A percentile compares a stretch with the other conserved stretches of the same genome.
Conservation (phyloP, 345 rosid genomes). For the Moringa oleifera region DNA sequence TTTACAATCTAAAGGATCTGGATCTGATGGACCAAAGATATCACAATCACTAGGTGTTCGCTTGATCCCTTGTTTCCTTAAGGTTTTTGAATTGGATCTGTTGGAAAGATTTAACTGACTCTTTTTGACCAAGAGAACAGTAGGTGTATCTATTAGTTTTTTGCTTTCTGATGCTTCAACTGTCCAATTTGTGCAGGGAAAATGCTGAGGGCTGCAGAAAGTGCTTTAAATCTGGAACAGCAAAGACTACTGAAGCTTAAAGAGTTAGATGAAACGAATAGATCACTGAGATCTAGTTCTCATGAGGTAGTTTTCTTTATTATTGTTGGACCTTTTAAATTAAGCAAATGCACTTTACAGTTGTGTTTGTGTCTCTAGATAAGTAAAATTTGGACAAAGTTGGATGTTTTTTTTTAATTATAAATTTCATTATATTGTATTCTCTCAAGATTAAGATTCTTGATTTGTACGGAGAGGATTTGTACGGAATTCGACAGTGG, state of each 20-base stretch:
- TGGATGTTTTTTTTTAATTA: no score
- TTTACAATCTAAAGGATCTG: constrained; percentile 25
- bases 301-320: constrained; percentile 42
- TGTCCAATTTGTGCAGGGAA: constrained; percentile 29
- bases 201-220: constrained; percentile 58
- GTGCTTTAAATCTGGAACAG: constrained; percentile 59
- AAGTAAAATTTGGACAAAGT: no score
- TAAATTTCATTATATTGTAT: neutral
- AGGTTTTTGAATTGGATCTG: neutral
- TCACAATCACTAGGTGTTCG: constrained; percentile 32
- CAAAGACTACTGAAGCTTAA: constrained; percentile 59
- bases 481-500: no score
- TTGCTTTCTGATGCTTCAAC: neutral
- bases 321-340: neutral
- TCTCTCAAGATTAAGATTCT: no score
- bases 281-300: constrained; percentile 33
- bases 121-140: neutral
- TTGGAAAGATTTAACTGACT: neutral
- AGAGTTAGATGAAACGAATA: constrained; percentile 47
- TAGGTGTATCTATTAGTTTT: no score
- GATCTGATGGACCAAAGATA: constrained; percentile 22
- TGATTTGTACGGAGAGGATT: no score
- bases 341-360: no score
- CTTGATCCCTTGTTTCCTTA: neutral
- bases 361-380: neutral